phyloP scores from a whole-genome alignment of 2,329 filamentous ascomycete genomes.

The Dendrostoma leiphaemia region DNA sequence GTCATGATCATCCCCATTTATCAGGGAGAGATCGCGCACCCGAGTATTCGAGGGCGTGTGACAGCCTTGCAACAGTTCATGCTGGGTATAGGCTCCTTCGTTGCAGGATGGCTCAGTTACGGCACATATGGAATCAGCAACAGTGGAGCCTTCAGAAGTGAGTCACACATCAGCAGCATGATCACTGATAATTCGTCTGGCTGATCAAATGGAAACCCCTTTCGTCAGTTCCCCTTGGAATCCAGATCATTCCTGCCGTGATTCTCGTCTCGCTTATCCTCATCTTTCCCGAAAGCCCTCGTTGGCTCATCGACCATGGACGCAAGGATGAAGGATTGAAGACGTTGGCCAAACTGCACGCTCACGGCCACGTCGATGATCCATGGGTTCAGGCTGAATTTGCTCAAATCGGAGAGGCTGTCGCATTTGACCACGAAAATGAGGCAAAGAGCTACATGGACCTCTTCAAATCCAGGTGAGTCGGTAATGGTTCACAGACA shows the following conservation, averaged over 20 bases:
- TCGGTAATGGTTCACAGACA: not conserved
- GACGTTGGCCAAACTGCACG: slow-evolving; percentile 68
- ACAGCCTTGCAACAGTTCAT: slow-evolving; percentile 80
- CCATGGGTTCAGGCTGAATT: slow-evolving; percentile 72
- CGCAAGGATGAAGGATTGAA: slow-evolving; percentile 61
- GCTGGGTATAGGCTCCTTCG: slow-evolving; percentile 71
- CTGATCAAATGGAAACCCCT: not conserved
- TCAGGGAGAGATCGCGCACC: slow-evolving; percentile 77
- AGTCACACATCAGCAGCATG: not conserved
- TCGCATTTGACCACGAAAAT: slow-evolving; percentile 65
- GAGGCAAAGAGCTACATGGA: slow-evolving; percentile 69
- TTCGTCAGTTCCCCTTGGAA: slow-evolving; percentile 27
- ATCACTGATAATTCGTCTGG: not conserved
- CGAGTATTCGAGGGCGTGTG: slow-evolving; percentile 71
- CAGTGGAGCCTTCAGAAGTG: slow-evolving; percentile 29
- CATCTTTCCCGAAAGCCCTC: slow-evolving; percentile 67
- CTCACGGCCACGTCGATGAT: slow-evolving; percentile 64
- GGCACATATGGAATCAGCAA: slow-evolving; percentile 40
- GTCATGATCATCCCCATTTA: slow-evolving; percentile 58
- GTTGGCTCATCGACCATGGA: slow-evolving; percentile 75
- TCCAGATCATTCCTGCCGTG: slow-evolving; percentile 66
- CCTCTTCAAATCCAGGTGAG: slow-evolving; percentile 57
- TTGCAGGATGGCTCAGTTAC: slow-evolving; percentile 72
- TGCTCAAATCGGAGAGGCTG: slow-evolving; percentile 59
- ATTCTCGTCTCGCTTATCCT: slow-evolving; percentile 64